Evolutionary conservation across 306 rosid species (phyloP).

Genomic region (Malus sylvestris): DNA sequence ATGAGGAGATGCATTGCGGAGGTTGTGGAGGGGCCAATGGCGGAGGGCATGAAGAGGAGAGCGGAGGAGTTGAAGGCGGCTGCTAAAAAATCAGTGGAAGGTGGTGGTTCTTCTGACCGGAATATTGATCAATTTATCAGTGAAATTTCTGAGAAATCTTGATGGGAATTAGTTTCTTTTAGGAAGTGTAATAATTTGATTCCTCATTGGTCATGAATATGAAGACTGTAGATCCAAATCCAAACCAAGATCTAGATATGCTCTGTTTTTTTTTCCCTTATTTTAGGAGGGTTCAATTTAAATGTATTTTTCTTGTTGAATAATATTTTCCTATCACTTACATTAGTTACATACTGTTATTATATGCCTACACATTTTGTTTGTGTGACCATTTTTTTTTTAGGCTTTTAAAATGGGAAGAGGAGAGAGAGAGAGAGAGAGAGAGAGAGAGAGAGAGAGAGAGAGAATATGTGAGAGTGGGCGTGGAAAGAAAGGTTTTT

Average conservation of each 20-base stretch:
- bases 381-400: too few species aligned
- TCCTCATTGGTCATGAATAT: not conserved
- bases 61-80: conserved; percentile 33
- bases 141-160: conserved; percentile 9
- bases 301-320: not conserved
- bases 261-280: not conserved
- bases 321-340: too few species aligned
- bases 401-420: too few species aligned
- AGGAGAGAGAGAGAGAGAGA: too few species aligned
- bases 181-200: not conserved
- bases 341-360: too few species aligned
- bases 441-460: too few species aligned
- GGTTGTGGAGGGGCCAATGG: conserved; percentile 33
- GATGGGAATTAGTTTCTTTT: not conserved
- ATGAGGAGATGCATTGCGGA: conserved; percentile 42
- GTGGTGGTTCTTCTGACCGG: conserved; percentile 41
- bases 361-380: too few species aligned
- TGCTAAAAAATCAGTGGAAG: conserved; percentile 22
- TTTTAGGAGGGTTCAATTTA: not conserved
- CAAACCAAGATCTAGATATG: not conserved
- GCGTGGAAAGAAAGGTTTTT: too few species aligned
- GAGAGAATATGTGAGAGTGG: too few species aligned
- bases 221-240: not conserved
- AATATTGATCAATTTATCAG: conserved; percentile 28
- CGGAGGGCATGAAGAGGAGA: conserved; percentile 25